A percentile compares a stretch with the other conserved stretches of the same genome.
Conservation (phyloP, 768 basidiomycete genomes). For the Tricholoma terreum region DNA sequence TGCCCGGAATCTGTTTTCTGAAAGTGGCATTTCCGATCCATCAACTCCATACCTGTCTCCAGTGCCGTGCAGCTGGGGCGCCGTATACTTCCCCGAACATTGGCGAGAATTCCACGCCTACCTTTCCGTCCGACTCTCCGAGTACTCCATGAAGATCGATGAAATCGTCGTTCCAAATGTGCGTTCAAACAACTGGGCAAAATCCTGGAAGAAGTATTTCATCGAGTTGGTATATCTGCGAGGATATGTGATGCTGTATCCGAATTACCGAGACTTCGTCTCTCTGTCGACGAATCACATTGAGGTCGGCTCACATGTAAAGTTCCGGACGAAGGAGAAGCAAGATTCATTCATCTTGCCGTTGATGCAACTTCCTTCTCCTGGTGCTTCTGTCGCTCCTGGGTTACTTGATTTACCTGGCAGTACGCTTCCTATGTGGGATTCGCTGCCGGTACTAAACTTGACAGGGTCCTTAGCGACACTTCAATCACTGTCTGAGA, state of each 20-base stretch:
- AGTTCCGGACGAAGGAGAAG: slow-evolving; percentile 54
- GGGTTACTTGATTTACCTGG: slow-evolving; percentile 61
- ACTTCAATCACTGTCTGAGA: slow-evolving; percentile 26
- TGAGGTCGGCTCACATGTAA: slow-evolving; percentile 81
- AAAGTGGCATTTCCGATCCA: slow-evolving; percentile 35
- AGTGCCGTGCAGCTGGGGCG: slow-evolving; percentile 91
- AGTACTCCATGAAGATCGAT: slow-evolving; percentile 36
- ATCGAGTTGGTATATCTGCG: slow-evolving; percentile 81
- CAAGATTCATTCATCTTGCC: slow-evolving; percentile 66
- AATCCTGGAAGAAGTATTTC: slow-evolving; percentile 88
- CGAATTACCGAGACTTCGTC: slow-evolving; percentile 67
- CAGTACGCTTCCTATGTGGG: slow-evolving; percentile 47
- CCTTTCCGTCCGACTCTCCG: slow-evolving; percentile 68
- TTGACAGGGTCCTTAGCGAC: slow-evolving; percentile 51
- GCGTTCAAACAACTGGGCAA: slow-evolving; percentile 77
- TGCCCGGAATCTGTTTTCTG: slow-evolving; percentile 55
- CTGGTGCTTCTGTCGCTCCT: slow-evolving; percentile 11
- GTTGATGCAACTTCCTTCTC: slow-evolving; percentile 49
- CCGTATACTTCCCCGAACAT: slow-evolving; percentile 84
- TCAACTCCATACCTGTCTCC: slow-evolving; percentile 79
- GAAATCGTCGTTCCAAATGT: slow-evolving; percentile 63
- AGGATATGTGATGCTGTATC: slow-evolving; percentile 88
- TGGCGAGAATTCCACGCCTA: slow-evolving; percentile 88
- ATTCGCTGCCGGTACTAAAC: slow-evolving; percentile 65
- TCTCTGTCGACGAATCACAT: slow-evolving; percentile 91